Base-by-base conservation (phyloP, 768 basidiomycete genomes). In the Lentinula detonsa region DNA sequence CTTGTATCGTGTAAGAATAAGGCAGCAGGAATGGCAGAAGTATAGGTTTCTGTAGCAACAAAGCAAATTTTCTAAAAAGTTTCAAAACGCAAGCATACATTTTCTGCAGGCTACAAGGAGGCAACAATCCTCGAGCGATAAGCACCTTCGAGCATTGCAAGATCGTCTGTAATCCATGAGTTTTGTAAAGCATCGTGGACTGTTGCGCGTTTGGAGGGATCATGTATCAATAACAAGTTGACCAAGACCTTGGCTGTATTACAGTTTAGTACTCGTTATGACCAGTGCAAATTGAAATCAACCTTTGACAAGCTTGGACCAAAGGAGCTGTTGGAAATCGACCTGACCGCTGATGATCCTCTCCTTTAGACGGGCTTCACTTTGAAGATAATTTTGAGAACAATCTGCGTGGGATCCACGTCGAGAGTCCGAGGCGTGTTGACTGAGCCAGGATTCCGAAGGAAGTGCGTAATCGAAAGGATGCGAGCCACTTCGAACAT, bases 391-490 rank as follows among this genome's bases (percentile, higher is more conserved):
- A 39, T 66, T 68, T 57, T 80, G 72, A 8, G 84, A 83, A 55
- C 66, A 71, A 61, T 13, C 37, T 39, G 9, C 13, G 13, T 75
- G 75, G 57, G 71, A 73, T 62, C 61, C 69, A 21, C 48, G 53
- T 21, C 70, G 74, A 35, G 76, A 77, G 33, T 73, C 72, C 15
- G 50, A 16, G 64, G 71, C 65, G 6, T 71, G 67, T 63, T 74
- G 75, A 65, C 65, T 70, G 51, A 72, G 52, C 75, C 79, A 78
- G 59, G 70, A 65, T 48, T 69, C 68, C 57, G 65, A 62, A 51
- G 67, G 64, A 62, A 70, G 73, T 5, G 80, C 83, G 63, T 85
- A 82, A 69, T 93, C 90, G 67, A 92, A 93, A 0, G 91, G 91
- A 71, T 92, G 90, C 42, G 77, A 76, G 35, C 91, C 90, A 50